Percentiles rank a stretch among this genome's conserved stretches.
phyloP scores from a whole-genome alignment of 2,329 filamentous ascomycete species.

The Pseudopyricularia javanii region DNA sequence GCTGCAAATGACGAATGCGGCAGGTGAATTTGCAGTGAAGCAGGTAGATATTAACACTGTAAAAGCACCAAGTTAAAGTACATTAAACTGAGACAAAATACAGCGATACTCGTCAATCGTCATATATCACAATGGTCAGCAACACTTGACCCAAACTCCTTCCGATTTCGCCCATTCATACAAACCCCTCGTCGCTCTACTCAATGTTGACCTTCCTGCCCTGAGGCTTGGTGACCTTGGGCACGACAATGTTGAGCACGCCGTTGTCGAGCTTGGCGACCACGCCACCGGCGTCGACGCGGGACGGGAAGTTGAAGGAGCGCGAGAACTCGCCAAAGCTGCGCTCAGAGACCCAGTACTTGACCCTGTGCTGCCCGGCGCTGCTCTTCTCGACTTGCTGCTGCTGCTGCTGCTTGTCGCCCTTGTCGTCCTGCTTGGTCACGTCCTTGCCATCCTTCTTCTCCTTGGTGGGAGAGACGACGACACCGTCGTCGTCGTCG shows the following conservation, averaged over 20 bases:
- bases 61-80: too few relatives aligned
- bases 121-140: neutral
- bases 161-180: neutral
- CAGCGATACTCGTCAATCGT: neutral
- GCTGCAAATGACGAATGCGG: neutral
- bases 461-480: slow-evolving; percentile 13
- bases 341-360: slow-evolving; percentile 60
- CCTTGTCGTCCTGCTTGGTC: neutral
- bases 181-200: neutral
- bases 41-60: too few relatives aligned
- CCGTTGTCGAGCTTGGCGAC: slow-evolving; percentile 32
- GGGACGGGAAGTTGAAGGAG: slow-evolving; percentile 53
- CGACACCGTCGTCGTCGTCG: slow-evolving; percentile 13
- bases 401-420: slow-evolving; percentile 2
- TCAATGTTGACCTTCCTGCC: neutral
- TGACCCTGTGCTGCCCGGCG: slow-evolving; percentile 6
- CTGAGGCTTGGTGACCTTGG: slow-evolving; percentile 47
- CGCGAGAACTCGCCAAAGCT: slow-evolving; percentile 55
- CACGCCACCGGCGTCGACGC: slow-evolving; percentile 25
- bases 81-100: too few relatives aligned
- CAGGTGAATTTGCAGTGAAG: too few relatives aligned
- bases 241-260: slow-evolving; percentile 51
- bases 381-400: neutral
- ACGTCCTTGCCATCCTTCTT: slow-evolving; percentile 22
- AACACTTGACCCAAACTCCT: neutral